Conservation (phyloP, 192 early-diverging fungal genomes). For the Gonapodya sp. region DNA sequence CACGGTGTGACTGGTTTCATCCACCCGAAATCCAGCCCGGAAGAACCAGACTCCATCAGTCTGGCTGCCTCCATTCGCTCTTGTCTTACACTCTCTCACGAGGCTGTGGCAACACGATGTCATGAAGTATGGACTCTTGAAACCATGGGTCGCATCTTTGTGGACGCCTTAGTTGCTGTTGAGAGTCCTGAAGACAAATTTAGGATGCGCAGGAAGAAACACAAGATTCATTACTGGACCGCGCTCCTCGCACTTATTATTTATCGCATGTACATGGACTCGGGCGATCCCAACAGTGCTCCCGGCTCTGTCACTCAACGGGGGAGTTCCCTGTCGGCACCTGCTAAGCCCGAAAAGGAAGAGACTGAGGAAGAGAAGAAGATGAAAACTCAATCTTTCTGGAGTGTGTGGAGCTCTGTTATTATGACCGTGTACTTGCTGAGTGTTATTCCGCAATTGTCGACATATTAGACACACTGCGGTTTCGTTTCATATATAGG, state of each 20-base stretch:
- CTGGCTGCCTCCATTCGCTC: not conserved
- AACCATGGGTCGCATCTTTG: constrained; percentile 4
- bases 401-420: not conserved
- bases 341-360: not conserved
- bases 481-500: not conserved
- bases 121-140: constrained; percentile 8
- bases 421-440: not conserved
- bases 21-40: not conserved
- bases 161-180: not conserved
- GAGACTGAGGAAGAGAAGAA: not conserved
- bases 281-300: not conserved
- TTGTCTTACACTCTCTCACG: not conserved
- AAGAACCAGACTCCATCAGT: not conserved
- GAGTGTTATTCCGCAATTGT: not conserved
- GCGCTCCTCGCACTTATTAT: not conserved
- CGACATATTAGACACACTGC: no score
- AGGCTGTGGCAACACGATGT: not conserved
- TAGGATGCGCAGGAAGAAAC: not conserved
- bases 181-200: not conserved
- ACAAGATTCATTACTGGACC: not conserved
- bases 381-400: not conserved
- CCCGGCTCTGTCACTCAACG: no score
- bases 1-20: constrained; percentile 7
- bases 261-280: not conserved
- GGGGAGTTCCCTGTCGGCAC: not conserved